A percentile compares a stretch with the other conserved stretches of the same genome.
Conservation (phyloP, 306 rosid species). For the Lathyrus tuberosus region DNA sequence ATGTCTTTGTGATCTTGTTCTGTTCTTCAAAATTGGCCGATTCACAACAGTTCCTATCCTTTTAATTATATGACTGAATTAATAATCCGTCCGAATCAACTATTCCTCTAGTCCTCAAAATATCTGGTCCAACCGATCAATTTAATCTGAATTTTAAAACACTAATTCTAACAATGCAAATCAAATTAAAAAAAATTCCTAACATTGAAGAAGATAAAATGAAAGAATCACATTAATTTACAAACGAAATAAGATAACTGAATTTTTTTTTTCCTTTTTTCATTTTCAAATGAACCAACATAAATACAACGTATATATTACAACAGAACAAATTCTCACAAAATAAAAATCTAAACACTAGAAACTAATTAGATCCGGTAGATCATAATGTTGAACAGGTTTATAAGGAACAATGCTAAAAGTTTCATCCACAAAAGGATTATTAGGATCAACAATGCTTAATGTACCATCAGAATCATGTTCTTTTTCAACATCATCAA, state of each 20-base stretch:
- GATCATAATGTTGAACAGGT: conserved; percentile 32
- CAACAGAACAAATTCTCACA: neutral
- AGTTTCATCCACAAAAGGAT: conserved; percentile 43
- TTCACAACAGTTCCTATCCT: no score
- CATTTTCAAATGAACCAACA: neutral
- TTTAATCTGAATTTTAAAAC: no score
- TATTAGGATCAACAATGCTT: neutral
- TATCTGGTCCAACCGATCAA: no score
- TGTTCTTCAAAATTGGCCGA: conserved; percentile 32
- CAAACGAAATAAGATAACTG: no score
- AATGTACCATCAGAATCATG: neutral
- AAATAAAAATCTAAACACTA: conserved; percentile 28
- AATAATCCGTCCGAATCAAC: no score
- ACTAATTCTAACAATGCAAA: no score
- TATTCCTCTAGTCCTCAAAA: no score
- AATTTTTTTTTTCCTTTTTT: neutral
- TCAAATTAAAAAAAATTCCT: no score
- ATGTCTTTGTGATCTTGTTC: conserved; percentile 7
- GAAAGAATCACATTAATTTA: no score
- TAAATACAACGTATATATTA: neutral
- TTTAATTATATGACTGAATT: no score
- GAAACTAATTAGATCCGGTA: conserved; percentile 72
- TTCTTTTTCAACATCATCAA: conserved; percentile 42
- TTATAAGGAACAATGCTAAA: conserved; percentile 34
- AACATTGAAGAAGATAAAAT: no score